Percentiles rank a stretch among this genome's conserved stretches.
These are phyloP conservation scores for Chamaecyparis obtusa DNA, from an alignment of 75 land plant species.

Conservation along the genomic window DNA sequence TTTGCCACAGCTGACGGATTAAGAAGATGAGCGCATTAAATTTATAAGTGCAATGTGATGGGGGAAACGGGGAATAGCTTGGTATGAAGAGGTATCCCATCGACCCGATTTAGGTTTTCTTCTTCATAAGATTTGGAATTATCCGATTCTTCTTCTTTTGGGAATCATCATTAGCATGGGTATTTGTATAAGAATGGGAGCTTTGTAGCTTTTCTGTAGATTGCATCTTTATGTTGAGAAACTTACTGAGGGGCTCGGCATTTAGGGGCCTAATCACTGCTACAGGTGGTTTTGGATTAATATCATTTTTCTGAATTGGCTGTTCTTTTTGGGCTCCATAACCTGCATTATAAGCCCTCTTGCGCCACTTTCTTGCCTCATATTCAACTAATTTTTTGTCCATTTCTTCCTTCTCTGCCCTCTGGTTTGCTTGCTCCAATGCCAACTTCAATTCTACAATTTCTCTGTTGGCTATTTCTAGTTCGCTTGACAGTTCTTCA, in stretches of 20 bases:
- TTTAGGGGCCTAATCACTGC: not conserved
- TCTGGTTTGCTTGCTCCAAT: not conserved
- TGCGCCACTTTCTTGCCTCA: not conserved
- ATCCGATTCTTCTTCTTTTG: not conserved
- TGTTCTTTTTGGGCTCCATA: not conserved
- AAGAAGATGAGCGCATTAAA: not conserved
- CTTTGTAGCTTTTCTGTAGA: not conserved
- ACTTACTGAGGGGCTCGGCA: slow-evolving; percentile 1
- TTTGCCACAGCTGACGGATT: not conserved
- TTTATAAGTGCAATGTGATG: not conserved
- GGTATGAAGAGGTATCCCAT: not conserved
- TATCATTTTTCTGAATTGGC: not conserved
- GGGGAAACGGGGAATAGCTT: not conserved
- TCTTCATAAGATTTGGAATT: not conserved
- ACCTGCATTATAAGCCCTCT: not conserved
- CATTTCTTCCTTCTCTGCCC: not conserved
- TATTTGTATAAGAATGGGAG: not conserved
- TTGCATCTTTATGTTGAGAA: not conserved
- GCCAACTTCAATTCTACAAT: not conserved
- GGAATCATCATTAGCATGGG: not conserved
- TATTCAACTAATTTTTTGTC: not conserved
- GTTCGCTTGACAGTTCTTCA: not conserved
- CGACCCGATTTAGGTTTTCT: not conserved
- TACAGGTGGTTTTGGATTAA: not conserved
- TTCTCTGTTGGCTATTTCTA: not conserved